Evolutionary conservation across 2,329 filamentous ascomycete genomes (phyloP), one percentile per base, ranked within the genome.

Genomic region (Dactylonectria estremocensis): DNA sequence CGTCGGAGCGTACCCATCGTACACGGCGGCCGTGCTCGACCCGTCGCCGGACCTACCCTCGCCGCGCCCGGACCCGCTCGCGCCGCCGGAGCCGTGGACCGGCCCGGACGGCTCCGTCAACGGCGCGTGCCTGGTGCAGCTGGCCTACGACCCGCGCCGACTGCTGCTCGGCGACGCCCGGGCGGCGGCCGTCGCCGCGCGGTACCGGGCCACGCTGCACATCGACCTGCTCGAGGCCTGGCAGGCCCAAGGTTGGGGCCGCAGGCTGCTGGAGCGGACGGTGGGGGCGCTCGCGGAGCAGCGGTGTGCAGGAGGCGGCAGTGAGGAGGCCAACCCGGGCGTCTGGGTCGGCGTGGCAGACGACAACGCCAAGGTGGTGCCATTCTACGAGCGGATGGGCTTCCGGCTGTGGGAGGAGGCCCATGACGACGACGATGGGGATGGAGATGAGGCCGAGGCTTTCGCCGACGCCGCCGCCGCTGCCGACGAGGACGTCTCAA

Each of bases 361-460:
- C 28, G 85, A 86, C 74, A 87, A 87, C 72, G 77, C 69, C 6
- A 82, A 83, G 77, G 85, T 87, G 14, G 81, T 87, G 49, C 71
- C 75, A 50, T 87, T 87, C 70, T 87, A 87, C 70, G 81, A 86
- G 75, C 82, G 75, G 75, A 69, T 83, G 66, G 85, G 84, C 40
- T 87, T 87, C 66, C 76, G 77, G 64, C 73, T 84, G 77, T 49
- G 81, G 78, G 24, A 80, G 81, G 43, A 81, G 76, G 22, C 7
- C 48, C 59, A 64, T 31, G 78, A 85, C 50, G 60, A 56, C 20
- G n/a, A 35, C 40, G 33, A 53, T 55, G 63, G 57, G 43, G 24
- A 56, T 7, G 57, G 37, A 18, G 14, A 52, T 46, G 57, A 57
- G 45, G 45, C 52, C 52, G 22, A 35, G 48, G 46, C 13, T 7